These are phyloP conservation scores for Saccharum spontaneum DNA, from an alignment of 176 grass and related monocot genomes.

Conservation along the genomic window DNA sequence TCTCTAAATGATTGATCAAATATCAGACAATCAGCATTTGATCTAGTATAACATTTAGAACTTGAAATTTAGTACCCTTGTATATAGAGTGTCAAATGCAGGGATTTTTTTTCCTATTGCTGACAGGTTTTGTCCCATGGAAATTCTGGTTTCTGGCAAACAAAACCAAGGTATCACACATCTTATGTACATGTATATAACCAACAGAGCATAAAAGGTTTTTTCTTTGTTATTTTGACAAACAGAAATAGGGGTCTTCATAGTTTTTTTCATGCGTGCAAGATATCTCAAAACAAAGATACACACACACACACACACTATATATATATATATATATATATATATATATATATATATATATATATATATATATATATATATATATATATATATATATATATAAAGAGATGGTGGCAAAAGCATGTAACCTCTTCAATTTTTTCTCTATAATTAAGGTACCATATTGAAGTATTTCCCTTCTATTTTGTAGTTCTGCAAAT, in stretches of 20 bases:
- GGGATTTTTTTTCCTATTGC: not conserved
- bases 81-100: not conserved
- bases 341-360: too few relatives aligned
- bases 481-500: not conserved
- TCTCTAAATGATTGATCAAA: not conserved
- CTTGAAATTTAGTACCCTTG: not conserved
- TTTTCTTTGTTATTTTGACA: not conserved
- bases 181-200: not conserved
- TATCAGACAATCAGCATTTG: not conserved
- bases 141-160: not conserved
- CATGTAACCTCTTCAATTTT: not conserved
- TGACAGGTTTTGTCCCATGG: not conserved
- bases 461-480: not conserved
- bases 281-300: not conserved
- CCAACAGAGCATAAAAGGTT: not conserved
- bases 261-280: not conserved
- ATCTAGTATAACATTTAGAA: not conserved
- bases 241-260: too few relatives aligned
- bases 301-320: too few relatives aligned
- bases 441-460: not conserved
- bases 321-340: too few relatives aligned
- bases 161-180: not conserved
- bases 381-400: not conserved
- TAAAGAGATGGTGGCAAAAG: not conserved
- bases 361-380: too few relatives aligned